These are phyloP conservation scores for Clarireedia hainanense DNA, from an alignment of 2,329 filamentous ascomycete species.

Conservation along the genomic window DNA sequence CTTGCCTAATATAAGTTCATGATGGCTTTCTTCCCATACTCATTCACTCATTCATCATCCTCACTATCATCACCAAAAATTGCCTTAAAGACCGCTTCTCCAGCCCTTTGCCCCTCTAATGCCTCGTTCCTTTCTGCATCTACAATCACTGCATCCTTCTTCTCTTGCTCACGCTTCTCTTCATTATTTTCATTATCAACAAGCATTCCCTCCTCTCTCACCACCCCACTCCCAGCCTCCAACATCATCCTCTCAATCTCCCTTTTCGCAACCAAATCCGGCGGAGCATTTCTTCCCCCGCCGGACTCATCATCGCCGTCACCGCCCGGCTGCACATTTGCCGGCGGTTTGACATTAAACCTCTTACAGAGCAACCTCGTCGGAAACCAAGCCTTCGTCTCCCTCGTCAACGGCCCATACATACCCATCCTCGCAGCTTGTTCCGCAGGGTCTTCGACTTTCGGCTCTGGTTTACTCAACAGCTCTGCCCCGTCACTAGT, in stretches of 20 bases:
- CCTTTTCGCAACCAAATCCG: constrained; percentile 44
- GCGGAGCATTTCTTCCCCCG: constrained; percentile 18
- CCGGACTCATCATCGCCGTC: constrained; percentile 20
- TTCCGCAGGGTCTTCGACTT: constrained; percentile 68
- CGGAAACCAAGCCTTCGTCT: constrained; percentile 64
- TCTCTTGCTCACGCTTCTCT: constrained; percentile 2
- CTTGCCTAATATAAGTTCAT: too few species aligned
- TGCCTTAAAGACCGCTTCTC: constrained; percentile 79
- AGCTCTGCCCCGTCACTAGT: constrained; percentile 33
- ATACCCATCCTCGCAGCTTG: constrained; percentile 84
- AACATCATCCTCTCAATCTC: constrained; percentile 48
- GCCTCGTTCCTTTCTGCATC: constrained; percentile 73
- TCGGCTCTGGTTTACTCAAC: constrained; percentile 42
- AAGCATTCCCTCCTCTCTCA: constrained; percentile 10
- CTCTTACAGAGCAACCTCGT: constrained; percentile 85
- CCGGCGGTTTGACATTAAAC: constrained; percentile 77
- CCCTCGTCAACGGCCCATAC: constrained; percentile 84
- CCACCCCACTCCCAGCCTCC: constrained; percentile 31
- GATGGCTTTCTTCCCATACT: not conserved
- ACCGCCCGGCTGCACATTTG: constrained; percentile 48
- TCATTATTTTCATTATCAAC: constrained; percentile 8
- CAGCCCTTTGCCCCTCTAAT: constrained; percentile 63
- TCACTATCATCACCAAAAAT: constrained; percentile 88
- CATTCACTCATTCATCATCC: constrained; percentile 10
- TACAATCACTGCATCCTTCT: constrained; percentile 34